Base-by-base conservation (phyloP, 768 basidiomycete species). In the Kwoniella bestiolae region DNA sequence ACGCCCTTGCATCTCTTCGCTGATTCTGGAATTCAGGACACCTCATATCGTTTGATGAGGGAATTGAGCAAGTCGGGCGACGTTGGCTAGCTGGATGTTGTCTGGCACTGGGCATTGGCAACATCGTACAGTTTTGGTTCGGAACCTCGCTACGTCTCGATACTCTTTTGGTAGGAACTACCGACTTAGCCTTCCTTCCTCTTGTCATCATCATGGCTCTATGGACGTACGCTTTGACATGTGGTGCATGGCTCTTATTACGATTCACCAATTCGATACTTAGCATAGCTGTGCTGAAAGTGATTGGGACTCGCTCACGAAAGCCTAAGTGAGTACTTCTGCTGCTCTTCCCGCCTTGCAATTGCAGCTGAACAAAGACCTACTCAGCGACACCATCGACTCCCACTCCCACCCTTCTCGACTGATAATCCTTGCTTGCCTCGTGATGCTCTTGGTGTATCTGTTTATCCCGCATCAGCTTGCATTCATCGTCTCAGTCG, bases 381-480 rank as follows among this genome's bases (percentile, higher is more conserved):
- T 41, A 14, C 18, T 16, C 38, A 41, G 38, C 18, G 12, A 41
- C 18, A 41, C 38, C 38, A 41, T 41, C 38, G 18, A 41, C 18
- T 6, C 12, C 44, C 18, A 29, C 38, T n/a, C 3, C 21, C 21
- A 32, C 8, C 25, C 21, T 12, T 47, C 31, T 4, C 45, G 86
- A 3, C 29, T 88, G 26, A 45, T 87, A 5, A 32, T 21, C n/a
- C 58, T 49, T 18, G 14, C 92, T 78, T 68, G 76, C 6, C 53
- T 89, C 21, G 85, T 94, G 34, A 84, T 89, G 56, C 68, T 85
- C 16, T 81, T 89, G n/a, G 88, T 94, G 41, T 85, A 89, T 64
- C 68, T 91, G 41, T 82, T 93, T 57, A 83, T 94, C n/a, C 94
- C 94, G 0, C 92, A 91, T 87, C 94, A 96, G 80, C 90, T 94